These are phyloP conservation scores for Penicillium capsulatum DNA, from an alignment of 2,329 filamentous ascomycete genomes.

Conservation along the genomic window DNA sequence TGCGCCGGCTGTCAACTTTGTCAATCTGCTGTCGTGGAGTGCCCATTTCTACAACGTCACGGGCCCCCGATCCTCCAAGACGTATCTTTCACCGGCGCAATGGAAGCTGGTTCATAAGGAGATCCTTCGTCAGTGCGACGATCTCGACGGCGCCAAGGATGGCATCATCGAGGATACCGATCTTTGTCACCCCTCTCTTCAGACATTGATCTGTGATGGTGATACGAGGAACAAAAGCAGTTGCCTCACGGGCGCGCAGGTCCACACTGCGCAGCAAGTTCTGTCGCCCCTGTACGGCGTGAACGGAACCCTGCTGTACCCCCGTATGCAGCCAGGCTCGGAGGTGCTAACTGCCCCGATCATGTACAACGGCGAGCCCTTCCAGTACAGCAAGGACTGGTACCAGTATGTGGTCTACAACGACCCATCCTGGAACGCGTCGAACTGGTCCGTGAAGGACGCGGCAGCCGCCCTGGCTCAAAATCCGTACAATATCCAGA, in stretches of 20 bases:
- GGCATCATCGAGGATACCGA: constrained; percentile 39
- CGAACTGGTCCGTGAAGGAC: constrained; percentile 38
- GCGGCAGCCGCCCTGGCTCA: constrained; percentile 33
- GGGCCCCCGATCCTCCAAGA: constrained; percentile 33
- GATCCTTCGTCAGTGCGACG: constrained; percentile 35
- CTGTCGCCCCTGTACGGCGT: constrained; percentile 33
- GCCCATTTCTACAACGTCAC: constrained; percentile 43
- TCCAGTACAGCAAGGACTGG: constrained; percentile 41
- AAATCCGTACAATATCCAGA: constrained; percentile 50
- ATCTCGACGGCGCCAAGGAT: constrained; percentile 30
- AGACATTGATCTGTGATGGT: constrained; percentile 30
- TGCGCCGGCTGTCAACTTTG: constrained; percentile 43
- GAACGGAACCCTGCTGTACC: constrained; percentile 31
- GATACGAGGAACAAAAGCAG: constrained; percentile 14
- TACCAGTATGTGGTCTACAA: constrained; percentile 44
- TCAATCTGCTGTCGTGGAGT: constrained; percentile 44
- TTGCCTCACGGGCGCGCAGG: constrained; percentile 32
- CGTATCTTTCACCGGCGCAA: constrained; percentile 26
- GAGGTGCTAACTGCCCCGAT: constrained; percentile 26
- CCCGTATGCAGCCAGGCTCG: constrained; percentile 35
- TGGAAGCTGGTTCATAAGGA: constrained; percentile 35
- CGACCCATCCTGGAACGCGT: constrained; percentile 38
- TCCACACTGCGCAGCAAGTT: constrained; percentile 27
- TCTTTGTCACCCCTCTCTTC: constrained; percentile 32
- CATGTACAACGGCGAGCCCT: constrained; percentile 38